A percentile compares a stretch with the other conserved stretches of the same genome.
phyloP scores from a whole-genome alignment of 257 asterid species.

The Phtheirospermum japonicum region DNA sequence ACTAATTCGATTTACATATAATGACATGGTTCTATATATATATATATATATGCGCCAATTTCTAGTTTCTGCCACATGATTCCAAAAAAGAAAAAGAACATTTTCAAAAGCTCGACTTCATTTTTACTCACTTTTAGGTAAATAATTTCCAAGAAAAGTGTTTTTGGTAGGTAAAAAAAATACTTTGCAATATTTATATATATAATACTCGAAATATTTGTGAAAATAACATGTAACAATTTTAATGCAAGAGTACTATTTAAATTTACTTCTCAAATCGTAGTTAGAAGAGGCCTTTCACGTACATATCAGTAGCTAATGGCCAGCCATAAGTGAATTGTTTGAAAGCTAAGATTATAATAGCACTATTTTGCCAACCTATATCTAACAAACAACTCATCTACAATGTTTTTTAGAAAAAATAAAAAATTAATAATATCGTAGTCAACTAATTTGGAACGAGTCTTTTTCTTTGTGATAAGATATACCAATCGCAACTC shows the following conservation, averaged over 20 bases:
- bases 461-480: conserved; percentile 22
- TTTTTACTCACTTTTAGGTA: too few relatives aligned
- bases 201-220: too few relatives aligned
- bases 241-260: conserved; percentile 19
- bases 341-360: conserved; percentile 46
- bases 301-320: conserved; percentile 30
- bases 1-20: too few relatives aligned
- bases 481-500: neutral
- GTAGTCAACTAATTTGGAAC: conserved; percentile 29
- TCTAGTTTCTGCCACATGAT: too few relatives aligned
- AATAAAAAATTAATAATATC: neutral
- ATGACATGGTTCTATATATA: too few relatives aligned
- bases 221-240: neutral
- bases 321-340: conserved; percentile 24
- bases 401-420: neutral
- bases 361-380: conserved; percentile 30
- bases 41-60: too few relatives aligned
- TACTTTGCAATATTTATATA: neutral
- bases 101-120: too few relatives aligned
- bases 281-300: conserved; percentile 38
- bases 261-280: conserved; percentile 21
- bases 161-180: neutral
- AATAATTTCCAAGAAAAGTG: too few relatives aligned
- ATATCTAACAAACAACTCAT: conserved; percentile 28
- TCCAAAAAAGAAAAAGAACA: too few relatives aligned